phyloP scores from a whole-genome alignment of 208 protist species.

The Crithidia thermophila region DNA sequence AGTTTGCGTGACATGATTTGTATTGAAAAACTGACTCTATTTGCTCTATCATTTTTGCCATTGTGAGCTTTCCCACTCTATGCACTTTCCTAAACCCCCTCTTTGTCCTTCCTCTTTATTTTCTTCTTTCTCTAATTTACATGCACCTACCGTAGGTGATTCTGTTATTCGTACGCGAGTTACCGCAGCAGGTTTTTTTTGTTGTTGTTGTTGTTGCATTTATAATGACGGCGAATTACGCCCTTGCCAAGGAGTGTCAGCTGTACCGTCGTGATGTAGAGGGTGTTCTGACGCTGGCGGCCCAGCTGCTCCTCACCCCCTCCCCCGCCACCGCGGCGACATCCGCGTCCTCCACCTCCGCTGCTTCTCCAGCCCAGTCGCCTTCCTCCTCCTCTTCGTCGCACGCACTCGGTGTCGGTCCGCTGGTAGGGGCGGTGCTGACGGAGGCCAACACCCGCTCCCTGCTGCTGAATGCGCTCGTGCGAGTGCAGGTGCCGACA shows the following conservation, averaged over 20 bases:
- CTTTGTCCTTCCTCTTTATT: slow-evolving; percentile 3
- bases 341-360: neutral
- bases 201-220: neutral
- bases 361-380: neutral
- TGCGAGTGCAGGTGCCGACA: slow-evolving; percentile 62
- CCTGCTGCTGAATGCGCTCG: slow-evolving; percentile 48
- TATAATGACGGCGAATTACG: slow-evolving; percentile 58
- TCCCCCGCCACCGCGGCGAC: neutral
- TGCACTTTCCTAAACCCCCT: neutral
- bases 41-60: neutral
- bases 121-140: slow-evolving; percentile 9
- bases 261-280: slow-evolving; percentile 54
- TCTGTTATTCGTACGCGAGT: slow-evolving; percentile 14
- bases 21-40: no score
- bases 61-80: neutral
- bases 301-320: slow-evolving; percentile 23
- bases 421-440: slow-evolving; percentile 35
- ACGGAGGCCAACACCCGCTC: slow-evolving; percentile 50
- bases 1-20: neutral
- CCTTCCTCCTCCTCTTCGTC: slow-evolving; percentile 18
- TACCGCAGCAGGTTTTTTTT: no score
- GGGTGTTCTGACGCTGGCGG: slow-evolving; percentile 56
- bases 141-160: no score
- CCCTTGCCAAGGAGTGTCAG: slow-evolving; percentile 58
- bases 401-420: neutral